Evolutionary conservation across 2,329 filamentous ascomycete species (phyloP).

Genomic region (Ophidiomyces ophidiicola): DNA sequence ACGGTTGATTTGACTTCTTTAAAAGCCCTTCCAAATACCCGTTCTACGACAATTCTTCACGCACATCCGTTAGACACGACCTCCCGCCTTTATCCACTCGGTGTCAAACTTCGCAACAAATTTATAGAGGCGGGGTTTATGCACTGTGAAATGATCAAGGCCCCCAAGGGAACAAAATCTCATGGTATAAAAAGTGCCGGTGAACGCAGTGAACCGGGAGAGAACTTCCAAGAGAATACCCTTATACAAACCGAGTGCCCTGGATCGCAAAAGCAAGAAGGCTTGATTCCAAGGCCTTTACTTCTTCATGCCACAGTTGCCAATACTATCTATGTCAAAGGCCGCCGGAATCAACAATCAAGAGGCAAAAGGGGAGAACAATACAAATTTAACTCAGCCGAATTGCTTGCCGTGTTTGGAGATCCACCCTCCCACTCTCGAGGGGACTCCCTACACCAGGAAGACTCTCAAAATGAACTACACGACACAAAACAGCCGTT

Average conservation of each 20-base stretch:
- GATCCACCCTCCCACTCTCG: not conserved
- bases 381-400: constrained; percentile 39
- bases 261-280: constrained; percentile 5
- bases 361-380: constrained; percentile 14
- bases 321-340: constrained; percentile 62
- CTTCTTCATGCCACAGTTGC: constrained; percentile 73
- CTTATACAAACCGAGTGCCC: not conserved
- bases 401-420: constrained; percentile 24
- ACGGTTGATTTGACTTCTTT: constrained; percentile 34
- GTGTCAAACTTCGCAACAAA: constrained; percentile 28
- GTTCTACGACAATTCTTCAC: constrained; percentile 31
- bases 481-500: constrained; percentile 35
- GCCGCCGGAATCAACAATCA: constrained; percentile 9
- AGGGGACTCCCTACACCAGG: not conserved
- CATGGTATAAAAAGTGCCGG: no score
- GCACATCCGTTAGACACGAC: constrained; percentile 30
- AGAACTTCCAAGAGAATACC: no score
- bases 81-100: constrained; percentile 32
- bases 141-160: constrained; percentile 14
- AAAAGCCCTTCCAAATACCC: constrained; percentile 28
- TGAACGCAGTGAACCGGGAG: no score
- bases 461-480: not conserved
- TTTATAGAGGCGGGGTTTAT: constrained; percentile 37
- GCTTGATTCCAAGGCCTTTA: constrained; percentile 42
- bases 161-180: not conserved